Percentiles rank a stretch among this genome's conserved stretches.
Conservation (phyloP, 148 eudicot species). For the Mesembryanthemum crystallinum region DNA sequence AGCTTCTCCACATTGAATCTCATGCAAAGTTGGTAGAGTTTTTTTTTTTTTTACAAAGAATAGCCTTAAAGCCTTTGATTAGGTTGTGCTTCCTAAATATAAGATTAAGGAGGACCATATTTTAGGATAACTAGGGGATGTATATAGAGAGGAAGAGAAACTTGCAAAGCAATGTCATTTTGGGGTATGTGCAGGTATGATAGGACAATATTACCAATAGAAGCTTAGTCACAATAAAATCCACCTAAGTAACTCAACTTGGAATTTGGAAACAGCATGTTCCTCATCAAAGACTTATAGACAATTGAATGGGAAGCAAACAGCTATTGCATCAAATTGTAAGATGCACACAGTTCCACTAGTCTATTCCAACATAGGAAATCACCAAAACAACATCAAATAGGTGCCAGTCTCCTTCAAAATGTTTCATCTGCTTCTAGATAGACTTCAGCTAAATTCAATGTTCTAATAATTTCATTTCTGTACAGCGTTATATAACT, state of each 20-base stretch:
- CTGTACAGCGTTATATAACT: no score
- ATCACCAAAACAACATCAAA: neutral
- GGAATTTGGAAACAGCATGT: no score
- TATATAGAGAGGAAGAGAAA: neutral
- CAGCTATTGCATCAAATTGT: neutral
- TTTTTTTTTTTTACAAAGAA: neutral
- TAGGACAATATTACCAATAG: neutral
- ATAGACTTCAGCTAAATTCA: no score
- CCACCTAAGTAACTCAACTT: neutral
- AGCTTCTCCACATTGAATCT: neutral
- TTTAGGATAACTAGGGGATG: neutral
- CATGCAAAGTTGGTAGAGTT: neutral
- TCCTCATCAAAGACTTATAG: no score
- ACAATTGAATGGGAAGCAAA: no score
- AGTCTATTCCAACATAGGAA: neutral
- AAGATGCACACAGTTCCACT: neutral
- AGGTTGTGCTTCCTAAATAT: neutral
- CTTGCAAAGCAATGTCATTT: neutral
- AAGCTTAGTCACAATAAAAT: neutral
- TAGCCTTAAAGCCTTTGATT: neutral
- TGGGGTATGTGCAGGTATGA: neutral
- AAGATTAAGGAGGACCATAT: neutral
- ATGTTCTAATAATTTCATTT: neutral
- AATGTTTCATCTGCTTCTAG: neutral
- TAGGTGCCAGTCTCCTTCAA: neutral